These are phyloP conservation scores for Colletotrichum sp. DNA, from an alignment of 2,329 filamentous ascomycete species.

Conservation along the genomic window DNA sequence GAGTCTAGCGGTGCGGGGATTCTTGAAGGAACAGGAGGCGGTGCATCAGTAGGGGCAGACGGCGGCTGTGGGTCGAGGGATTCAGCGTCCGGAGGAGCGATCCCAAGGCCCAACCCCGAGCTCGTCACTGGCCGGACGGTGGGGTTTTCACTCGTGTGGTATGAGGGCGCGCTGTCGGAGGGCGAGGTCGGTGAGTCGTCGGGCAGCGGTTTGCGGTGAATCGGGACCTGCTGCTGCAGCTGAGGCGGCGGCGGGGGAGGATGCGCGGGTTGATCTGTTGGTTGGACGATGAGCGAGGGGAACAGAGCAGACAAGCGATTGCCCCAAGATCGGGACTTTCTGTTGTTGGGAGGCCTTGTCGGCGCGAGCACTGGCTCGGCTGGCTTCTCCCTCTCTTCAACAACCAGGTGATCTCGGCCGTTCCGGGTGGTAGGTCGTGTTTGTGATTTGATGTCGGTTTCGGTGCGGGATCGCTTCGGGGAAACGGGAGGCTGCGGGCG, in stretches of 20 bases:
- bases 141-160: conserved; percentile 1
- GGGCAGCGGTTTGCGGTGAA: conserved; percentile 26
- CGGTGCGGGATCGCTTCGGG: conserved; percentile 17
- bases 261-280: conserved; percentile 30
- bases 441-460: background rate
- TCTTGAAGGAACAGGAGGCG: conserved; percentile 12
- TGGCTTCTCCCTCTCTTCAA: conserved; percentile 11
- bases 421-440: background rate
- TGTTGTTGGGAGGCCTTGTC: conserved; percentile 20
- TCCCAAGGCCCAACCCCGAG: conserved; percentile 4
- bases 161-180: conserved; percentile 15
- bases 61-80: conserved; percentile 1
- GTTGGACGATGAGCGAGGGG: conserved; percentile 41
- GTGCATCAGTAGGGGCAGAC: conserved; percentile 15
- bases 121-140: conserved; percentile 7
- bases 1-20: background rate
- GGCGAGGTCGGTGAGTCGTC: conserved; percentile 11
- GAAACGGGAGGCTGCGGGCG: conserved; percentile 11
- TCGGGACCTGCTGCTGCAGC: conserved; percentile 20
- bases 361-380: conserved; percentile 22
- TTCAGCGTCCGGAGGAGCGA: background rate
- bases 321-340: conserved; percentile 41
- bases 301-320: conserved; percentile 40
- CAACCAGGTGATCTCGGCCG: background rate
- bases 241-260: conserved; percentile 13